Percentiles rank a stretch among this genome's conserved stretches.
Evolutionary conservation across 1,139 yeast species (phyloP).

Genomic region (Hyphopichia burtonii): DNA sequence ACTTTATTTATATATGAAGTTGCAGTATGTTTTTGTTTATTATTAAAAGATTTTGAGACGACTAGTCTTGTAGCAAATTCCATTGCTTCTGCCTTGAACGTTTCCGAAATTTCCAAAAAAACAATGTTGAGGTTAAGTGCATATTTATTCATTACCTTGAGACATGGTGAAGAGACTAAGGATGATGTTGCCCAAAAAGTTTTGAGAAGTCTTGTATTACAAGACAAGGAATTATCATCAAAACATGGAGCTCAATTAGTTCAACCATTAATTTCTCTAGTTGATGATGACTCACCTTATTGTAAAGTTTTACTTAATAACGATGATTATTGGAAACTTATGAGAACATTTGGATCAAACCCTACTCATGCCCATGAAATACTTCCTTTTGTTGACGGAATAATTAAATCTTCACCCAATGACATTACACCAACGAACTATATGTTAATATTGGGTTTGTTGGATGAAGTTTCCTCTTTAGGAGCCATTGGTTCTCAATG

Average conservation of each 20-base stretch:
- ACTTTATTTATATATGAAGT: slow-evolving; percentile 56
- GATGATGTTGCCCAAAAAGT: slow-evolving; percentile 18
- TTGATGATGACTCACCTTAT: slow-evolving; percentile 51
- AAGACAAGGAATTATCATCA: slow-evolving; percentile 40
- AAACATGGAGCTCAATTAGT: slow-evolving; percentile 52
- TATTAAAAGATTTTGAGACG: slow-evolving; percentile 39
- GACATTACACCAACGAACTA: slow-evolving; percentile 51
- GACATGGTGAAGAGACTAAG: slow-evolving; percentile 24
- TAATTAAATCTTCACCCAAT: slow-evolving; percentile 37
- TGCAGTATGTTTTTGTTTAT: slow-evolving; percentile 48
- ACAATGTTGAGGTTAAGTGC: slow-evolving; percentile 32
- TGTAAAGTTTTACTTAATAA: slow-evolving; percentile 35
- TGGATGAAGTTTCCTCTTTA: slow-evolving; percentile 79
- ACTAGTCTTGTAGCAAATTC: slow-evolving; percentile 15
- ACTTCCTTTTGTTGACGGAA: slow-evolving; percentile 46
- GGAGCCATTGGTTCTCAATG: slow-evolving; percentile 80
- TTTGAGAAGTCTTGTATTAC: slow-evolving; percentile 21
- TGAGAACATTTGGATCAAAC: slow-evolving; percentile 58
- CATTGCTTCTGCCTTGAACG: slow-evolving; percentile 11
- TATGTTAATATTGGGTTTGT: slow-evolving; percentile 62
- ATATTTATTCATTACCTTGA: slow-evolving; percentile 42
- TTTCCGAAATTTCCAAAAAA: slow-evolving; percentile 26
- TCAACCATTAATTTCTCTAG: slow-evolving; percentile 52
- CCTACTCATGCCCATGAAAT: slow-evolving; percentile 51
- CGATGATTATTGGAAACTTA: slow-evolving; percentile 63